A percentile compares a stretch with the other conserved stretches of the same genome.
These are phyloP conservation scores for Rutstroemia sydowiana DNA, from an alignment of 2,329 filamentous ascomycete species.

Conservation along the genomic window DNA sequence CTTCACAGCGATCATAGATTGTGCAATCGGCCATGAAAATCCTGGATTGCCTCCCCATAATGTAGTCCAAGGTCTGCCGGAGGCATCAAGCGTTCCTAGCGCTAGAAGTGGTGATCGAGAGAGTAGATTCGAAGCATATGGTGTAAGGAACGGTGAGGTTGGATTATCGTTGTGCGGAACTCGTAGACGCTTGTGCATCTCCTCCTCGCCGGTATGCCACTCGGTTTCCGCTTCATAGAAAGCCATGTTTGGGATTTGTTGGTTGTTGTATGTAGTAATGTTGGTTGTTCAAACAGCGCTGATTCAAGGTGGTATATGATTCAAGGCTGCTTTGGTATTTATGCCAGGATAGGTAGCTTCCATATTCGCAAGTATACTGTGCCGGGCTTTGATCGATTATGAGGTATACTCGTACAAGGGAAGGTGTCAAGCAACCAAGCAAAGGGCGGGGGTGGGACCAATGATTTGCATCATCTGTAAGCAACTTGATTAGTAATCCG, in stretches of 20 bases:
- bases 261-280: not conserved
- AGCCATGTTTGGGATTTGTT: not conserved
- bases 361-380: no score
- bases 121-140: constrained; percentile 52
- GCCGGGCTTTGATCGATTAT: not conserved
- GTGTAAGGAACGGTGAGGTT: constrained; percentile 54
- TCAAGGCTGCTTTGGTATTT: not conserved
- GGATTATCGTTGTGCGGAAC: constrained; percentile 56
- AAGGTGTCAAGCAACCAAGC: not conserved
- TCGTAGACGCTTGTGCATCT: constrained; percentile 54
- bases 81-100: constrained; percentile 60
- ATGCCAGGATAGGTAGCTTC: not conserved
- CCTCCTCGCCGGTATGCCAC: constrained; percentile 54
- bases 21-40: constrained; percentile 55
- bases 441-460: not conserved
- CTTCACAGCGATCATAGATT: constrained; percentile 55
- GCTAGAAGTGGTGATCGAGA: constrained; percentile 59
- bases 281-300: not conserved
- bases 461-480: no score
- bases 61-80: constrained; percentile 65
- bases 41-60: constrained; percentile 68
- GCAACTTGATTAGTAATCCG: not conserved
- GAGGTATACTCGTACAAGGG: not conserved
- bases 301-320: not conserved
- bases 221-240: constrained; percentile 4